Evolutionary conservation across 2,329 filamentous ascomycete species (phyloP).

Genomic region (Rugonectria rugulosa): DNA sequence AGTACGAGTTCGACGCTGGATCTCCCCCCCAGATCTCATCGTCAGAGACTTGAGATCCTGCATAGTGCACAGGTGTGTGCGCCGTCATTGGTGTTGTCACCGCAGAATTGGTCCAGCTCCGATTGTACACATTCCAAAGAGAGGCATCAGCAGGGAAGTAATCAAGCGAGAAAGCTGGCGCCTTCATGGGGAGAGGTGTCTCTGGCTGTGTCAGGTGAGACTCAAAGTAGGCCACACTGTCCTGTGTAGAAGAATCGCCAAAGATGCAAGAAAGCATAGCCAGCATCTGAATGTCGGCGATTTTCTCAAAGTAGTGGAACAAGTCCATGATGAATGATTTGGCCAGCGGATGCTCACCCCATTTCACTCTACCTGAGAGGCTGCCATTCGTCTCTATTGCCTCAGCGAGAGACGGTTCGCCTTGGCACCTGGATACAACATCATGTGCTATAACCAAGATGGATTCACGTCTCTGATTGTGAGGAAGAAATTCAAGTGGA

Average conservation of each 20-base stretch:
- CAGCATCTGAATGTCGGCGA: constrained; percentile 73
- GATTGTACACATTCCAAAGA: constrained; percentile 60
- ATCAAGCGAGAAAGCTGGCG: constrained; percentile 70
- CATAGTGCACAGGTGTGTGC: constrained; percentile 62
- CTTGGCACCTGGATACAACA: constrained; percentile 52
- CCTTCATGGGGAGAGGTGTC: constrained; percentile 70
- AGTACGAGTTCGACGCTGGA: constrained; percentile 64
- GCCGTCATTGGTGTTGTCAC: constrained; percentile 65
- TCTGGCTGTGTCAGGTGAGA: constrained; percentile 64
- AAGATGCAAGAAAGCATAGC: constrained; percentile 77
- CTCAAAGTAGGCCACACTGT: constrained; percentile 65
- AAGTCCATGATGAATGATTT: constrained; percentile 67
- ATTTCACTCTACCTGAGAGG: constrained; percentile 69
- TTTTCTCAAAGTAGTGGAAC: constrained; percentile 69
- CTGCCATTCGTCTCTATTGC: constrained; percentile 26
- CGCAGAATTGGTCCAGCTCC: constrained; percentile 61
- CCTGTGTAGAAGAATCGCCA: constrained; percentile 64
- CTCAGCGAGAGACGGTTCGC: constrained; percentile 22
- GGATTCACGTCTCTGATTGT: constrained; percentile 62
- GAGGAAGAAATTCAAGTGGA: constrained; percentile 69
- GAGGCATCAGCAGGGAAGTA: constrained; percentile 69
- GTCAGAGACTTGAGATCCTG: constrained; percentile 65
- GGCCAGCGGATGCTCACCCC: constrained; percentile 71
- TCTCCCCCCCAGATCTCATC: constrained; percentile 62
- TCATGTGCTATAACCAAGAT: constrained; percentile 75